These are phyloP conservation scores for Penicillium verhagenii DNA, from an alignment of 495 filamentous ascomycete genomes.

Conservation along the genomic window DNA sequence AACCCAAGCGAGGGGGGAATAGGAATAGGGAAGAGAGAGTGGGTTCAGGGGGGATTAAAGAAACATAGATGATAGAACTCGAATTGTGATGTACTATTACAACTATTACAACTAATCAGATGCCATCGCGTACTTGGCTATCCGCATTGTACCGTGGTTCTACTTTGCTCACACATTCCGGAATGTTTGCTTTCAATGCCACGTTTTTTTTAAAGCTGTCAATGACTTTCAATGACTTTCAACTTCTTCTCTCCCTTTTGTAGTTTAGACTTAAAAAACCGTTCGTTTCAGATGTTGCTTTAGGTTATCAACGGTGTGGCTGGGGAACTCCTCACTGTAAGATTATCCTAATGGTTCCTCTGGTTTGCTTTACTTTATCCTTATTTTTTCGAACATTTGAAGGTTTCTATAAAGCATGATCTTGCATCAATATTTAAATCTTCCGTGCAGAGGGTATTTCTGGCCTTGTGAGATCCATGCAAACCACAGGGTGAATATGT, in stretches of 20 bases:
- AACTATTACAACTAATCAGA: not conserved
- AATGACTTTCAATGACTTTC: too few relatives aligned
- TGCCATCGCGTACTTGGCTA: not conserved
- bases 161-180: not conserved
- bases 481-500: too few relatives aligned
- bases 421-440: not conserved
- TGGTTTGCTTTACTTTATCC: too few relatives aligned
- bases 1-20: conserved; percentile 7
- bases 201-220: not conserved
- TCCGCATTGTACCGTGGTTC: not conserved
- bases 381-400: not conserved
- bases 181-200: not conserved
- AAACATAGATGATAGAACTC: not conserved
- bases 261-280: not conserved
- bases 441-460: not conserved
- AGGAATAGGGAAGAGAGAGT: too few relatives aligned
- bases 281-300: conserved; percentile 17
- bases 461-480: too few relatives aligned
- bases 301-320: not conserved
- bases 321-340: not conserved
- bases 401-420: not conserved
- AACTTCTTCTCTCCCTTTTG: too few relatives aligned
- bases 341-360: not conserved
- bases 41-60: not conserved
- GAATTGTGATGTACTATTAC: too few relatives aligned